These are phyloP conservation scores for Pelargonium citronellum DNA, from an alignment of 441 rosid genomes.

Conservation along the genomic window DNA sequence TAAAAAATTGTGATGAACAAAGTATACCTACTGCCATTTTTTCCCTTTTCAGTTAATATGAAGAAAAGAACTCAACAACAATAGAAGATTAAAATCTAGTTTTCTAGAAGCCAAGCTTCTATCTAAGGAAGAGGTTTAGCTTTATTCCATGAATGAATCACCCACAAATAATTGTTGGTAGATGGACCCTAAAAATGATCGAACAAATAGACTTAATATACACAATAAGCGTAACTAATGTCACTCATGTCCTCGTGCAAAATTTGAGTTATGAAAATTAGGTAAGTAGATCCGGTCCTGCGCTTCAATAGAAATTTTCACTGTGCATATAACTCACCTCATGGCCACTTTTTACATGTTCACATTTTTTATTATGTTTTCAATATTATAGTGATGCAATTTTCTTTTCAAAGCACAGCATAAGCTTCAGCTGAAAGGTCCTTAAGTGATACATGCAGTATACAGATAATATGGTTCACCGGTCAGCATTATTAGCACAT, in stretches of 20 bases:
- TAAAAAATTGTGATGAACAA: not conserved
- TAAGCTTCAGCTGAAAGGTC: not conserved
- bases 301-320: not conserved
- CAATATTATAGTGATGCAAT: not conserved
- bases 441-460: not conserved
- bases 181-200: not conserved
- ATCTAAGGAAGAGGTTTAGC: not conserved
- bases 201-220: not conserved
- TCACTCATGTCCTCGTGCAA: not conserved
- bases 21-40: not conserved
- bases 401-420: not conserved
- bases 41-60: not conserved
- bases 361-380: not conserved
- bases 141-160: slow-evolving; percentile 3
- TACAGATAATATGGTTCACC: slow-evolving; percentile 3
- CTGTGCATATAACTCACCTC: not conserved
- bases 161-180: not conserved
- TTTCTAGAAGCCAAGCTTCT: not conserved
- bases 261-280: not conserved
- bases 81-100: not conserved
- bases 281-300: not conserved
- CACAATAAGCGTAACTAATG: not conserved
- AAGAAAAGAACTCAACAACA: not conserved
- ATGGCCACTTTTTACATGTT: not conserved
- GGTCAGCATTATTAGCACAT: not conserved